A percentile compares a stretch with the other conserved stretches of the same genome.
Evolutionary conservation across 176 grass and related monocot genomes (phyloP).

Genomic region (Lolium perenne): DNA sequence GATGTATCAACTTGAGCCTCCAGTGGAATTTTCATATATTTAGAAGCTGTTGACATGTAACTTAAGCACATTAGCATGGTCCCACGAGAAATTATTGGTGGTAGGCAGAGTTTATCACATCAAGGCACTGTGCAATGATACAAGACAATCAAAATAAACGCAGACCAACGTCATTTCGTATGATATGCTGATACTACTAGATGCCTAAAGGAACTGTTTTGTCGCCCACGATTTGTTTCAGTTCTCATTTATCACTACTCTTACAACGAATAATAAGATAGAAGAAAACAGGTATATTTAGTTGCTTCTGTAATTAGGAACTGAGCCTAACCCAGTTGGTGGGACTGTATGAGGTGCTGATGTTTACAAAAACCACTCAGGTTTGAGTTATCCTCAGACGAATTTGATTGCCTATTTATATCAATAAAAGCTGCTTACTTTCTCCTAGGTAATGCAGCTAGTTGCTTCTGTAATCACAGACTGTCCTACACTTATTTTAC

Average conservation of each 20-base stretch:
- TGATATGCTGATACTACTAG: neutral
- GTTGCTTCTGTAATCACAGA: conserved; percentile 13
- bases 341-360: neutral
- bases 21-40: neutral
- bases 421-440: neutral
- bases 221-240: conserved; percentile 1
- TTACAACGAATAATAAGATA: conserved; percentile 3
- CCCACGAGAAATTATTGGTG: conserved; percentile 24
- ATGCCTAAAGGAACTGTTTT: neutral
- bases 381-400: neutral
- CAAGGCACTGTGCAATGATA: conserved; percentile 5
- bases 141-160: conserved; percentile 17
- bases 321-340: neutral
- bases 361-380: neutral
- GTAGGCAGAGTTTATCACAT: neutral
- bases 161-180: neutral
- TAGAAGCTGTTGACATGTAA: neutral
- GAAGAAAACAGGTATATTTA: neutral
- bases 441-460: neutral
- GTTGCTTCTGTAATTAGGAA: neutral
- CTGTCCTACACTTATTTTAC: neutral
- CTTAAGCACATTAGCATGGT: conserved; percentile 7
- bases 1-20: neutral
- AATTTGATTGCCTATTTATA: neutral
- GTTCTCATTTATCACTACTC: neutral